phyloP scores from a whole-genome alignment of 352 stramenopile species.

The Phytophthora sp. region DNA sequence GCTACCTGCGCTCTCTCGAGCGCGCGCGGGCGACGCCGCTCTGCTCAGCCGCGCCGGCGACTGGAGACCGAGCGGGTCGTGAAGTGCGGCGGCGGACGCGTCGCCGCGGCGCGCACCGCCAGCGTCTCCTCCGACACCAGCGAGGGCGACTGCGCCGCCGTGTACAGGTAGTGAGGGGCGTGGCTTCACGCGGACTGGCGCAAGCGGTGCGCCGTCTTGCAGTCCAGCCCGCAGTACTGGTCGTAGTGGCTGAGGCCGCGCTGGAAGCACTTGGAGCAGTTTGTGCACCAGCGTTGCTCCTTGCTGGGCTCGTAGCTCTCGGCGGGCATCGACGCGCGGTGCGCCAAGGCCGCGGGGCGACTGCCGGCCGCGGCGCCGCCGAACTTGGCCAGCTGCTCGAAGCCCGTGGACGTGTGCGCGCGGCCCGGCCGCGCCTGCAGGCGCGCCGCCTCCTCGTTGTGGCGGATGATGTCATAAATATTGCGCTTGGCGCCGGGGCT shows the following conservation, averaged over 20 bases:
- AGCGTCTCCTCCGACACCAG: constrained; percentile 23
- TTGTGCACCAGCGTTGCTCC: constrained; percentile 77
- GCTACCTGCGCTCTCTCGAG: constrained; percentile 22
- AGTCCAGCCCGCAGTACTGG: constrained; percentile 72
- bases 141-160: constrained; percentile 27
- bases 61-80: constrained; percentile 20
- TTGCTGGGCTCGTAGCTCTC: constrained; percentile 61
- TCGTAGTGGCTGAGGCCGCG: constrained; percentile 71
- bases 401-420: constrained; percentile 9
- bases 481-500: constrained; percentile 35
- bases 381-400: constrained; percentile 36
- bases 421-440: constrained; percentile 6
- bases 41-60: background rate
- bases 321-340: constrained; percentile 20
- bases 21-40: background rate
- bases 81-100: constrained; percentile 25
- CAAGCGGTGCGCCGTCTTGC: constrained; percentile 64
- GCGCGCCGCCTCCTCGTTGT: constrained; percentile 31
- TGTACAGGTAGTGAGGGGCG: constrained; percentile 34
- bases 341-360: constrained; percentile 10
- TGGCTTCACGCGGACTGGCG: constrained; percentile 40
- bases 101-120: constrained; percentile 19
- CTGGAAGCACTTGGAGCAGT: constrained; percentile 83
- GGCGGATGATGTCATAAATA: constrained; percentile 60
- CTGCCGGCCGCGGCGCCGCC: constrained; percentile 1